Conservation (phyloP, 192 early-diverging fungal genomes). For the Jimgerdemannia lactiflua region DNA sequence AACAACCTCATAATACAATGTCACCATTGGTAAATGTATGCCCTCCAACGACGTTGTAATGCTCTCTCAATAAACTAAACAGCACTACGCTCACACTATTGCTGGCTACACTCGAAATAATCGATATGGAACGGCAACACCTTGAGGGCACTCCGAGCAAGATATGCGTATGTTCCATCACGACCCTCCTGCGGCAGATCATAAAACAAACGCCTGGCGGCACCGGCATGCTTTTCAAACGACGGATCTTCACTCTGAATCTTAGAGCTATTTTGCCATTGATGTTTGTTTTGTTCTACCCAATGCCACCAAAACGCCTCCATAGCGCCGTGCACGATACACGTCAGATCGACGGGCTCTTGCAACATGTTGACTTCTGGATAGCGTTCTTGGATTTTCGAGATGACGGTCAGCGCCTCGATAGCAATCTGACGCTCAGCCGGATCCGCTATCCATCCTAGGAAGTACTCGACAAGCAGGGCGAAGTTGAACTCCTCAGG, state of each 20-base stretch:
- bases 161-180: slow-evolving; percentile 66
- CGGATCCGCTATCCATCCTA: slow-evolving; percentile 71
- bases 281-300: slow-evolving; percentile 46
- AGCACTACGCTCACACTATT: background rate
- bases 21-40: too few species aligned
- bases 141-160: slow-evolving; percentile 49
- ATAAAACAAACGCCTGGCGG: slow-evolving; percentile 74
- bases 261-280: slow-evolving; percentile 6
- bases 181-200: slow-evolving; percentile 67
- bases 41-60: too few species aligned
- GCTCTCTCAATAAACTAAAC: too few species aligned
- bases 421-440: slow-evolving; percentile 79
- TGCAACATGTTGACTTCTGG: slow-evolving; percentile 51
- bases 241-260: slow-evolving; percentile 29
- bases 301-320: slow-evolving; percentile 67
- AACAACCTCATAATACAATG: too few species aligned
- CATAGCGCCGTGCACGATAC: slow-evolving; percentile 66
- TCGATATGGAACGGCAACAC: slow-evolving; percentile 37
- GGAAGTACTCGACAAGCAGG: slow-evolving; percentile 68
- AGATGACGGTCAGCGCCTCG: slow-evolving; percentile 68
- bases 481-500: slow-evolving; percentile 88
- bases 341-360: slow-evolving; percentile 52
- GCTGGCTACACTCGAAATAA: background rate
- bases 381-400: slow-evolving; percentile 60
- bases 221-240: slow-evolving; percentile 57